A percentile compares a stretch with the other conserved stretches of the same genome.
Conservation (phyloP, 495 filamentous ascomycete species). For the Daldinia concentrica region DNA sequence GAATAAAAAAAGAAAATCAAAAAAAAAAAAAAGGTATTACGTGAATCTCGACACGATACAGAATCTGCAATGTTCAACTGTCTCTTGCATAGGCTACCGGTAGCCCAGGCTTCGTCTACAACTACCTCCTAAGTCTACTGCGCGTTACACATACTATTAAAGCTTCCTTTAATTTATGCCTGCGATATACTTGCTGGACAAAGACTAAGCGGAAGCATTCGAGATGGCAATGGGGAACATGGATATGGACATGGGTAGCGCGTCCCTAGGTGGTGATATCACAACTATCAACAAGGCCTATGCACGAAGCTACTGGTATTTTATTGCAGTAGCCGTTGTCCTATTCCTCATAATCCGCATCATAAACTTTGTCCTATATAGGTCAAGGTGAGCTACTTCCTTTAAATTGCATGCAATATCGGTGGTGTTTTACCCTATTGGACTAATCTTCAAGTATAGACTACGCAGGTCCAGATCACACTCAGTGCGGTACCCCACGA, state of each 20-base stretch:
- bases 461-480: constrained; percentile 49
- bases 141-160: not conserved
- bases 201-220: not conserved
- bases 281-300: constrained; percentile 49
- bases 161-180: no score
- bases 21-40: no score
- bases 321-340: constrained; percentile 54
- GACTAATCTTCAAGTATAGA: constrained; percentile 42
- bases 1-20: no score
- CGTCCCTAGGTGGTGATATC: constrained; percentile 35
- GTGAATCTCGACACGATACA: not conserved
- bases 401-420: not conserved
- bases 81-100: not conserved
- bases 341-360: constrained; percentile 49
- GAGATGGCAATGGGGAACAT: constrained; percentile 47
- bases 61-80: constrained; percentile 17
- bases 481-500: constrained; percentile 66
- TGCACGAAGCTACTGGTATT: constrained; percentile 62
- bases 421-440: not conserved
- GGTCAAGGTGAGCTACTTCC: constrained; percentile 45
- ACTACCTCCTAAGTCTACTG: not conserved
- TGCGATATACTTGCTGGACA: not conserved
- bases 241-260: constrained; percentile 47
- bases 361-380: constrained; percentile 51
- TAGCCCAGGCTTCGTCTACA: constrained; percentile 7